Evolutionary conservation across 2,329 filamentous ascomycete species (phyloP), one percentile per base, ranked within the genome.

Genomic region (Epichloe typhina): DNA sequence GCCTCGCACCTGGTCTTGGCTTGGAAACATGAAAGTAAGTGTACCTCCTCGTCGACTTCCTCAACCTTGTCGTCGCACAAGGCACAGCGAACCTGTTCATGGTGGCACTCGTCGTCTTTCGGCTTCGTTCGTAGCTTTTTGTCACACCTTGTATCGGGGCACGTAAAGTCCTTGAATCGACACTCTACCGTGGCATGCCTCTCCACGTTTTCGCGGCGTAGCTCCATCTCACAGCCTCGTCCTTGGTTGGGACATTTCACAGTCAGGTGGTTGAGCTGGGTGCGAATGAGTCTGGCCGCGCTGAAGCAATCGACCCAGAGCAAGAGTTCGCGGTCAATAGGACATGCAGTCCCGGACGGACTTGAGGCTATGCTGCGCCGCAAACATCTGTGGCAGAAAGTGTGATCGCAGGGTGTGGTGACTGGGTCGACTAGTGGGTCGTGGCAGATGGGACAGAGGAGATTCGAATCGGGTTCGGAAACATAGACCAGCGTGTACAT

Each of bases 371-470:
- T 68, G 57, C 67, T 68, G 35, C 67, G 61, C 31, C 67, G 66
- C 47, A 83, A 67, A 59, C 81, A 84, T 4, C 69, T 68, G 48
- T 74, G 72, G 58, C 81, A 84, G 60, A 84, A 84, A 12, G 79
- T 80, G 61, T 84, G 81, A 52, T 82, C 77, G 64, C 81, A 84
- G 7, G 69, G 67, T 1, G 80, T 83, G 41, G 80, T 80, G 46
- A 80, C 70, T 0, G 81, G 80, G 13, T 76, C 70, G 46, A 83
- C 67, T 41, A 84, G 72, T 3, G 81, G 76, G 11, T 78, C 72
- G 57, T 77, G 77, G 65, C 81, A 84, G 53, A 79, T 75, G 3
- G 75, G 74, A 47, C 71, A 74, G 50, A 78, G 66, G 12, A 76
- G 62, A 46, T 73, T 75, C 51, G 71, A 64, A 56, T 77, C 74